Evolutionary conservation across 805 yeast genomes (phyloP).

Genomic region (Candida quercuum): DNA sequence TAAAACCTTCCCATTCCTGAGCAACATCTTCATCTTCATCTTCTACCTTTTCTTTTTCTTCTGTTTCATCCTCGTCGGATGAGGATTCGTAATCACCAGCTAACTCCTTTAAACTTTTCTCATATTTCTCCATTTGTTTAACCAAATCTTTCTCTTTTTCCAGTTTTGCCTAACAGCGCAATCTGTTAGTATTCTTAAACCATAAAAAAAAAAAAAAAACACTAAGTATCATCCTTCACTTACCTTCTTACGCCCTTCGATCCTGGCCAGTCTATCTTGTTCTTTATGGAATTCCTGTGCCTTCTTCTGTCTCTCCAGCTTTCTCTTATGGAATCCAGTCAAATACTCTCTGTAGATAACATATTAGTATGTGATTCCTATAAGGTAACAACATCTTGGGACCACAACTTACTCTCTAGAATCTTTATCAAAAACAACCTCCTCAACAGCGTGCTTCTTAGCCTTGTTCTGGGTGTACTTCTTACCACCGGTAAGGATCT

Average conservation of each 20-base stretch:
- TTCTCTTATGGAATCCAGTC: slow-evolving; percentile 95
- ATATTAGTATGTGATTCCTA: not conserved
- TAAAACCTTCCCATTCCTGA: slow-evolving; percentile 37
- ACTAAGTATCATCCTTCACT: too few species aligned
- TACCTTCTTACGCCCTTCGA: slow-evolving; percentile 66
- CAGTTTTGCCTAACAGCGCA: slow-evolving; percentile 42
- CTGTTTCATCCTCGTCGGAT: slow-evolving; percentile 16
- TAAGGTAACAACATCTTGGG: too few species aligned
- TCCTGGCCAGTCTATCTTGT: slow-evolving; percentile 62
- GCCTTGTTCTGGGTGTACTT: slow-evolving; percentile 66
- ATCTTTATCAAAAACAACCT: slow-evolving; percentile 77
- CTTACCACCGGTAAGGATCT: slow-evolving; percentile 83
- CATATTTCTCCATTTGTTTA: slow-evolving; percentile 54
- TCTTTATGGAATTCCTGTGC: slow-evolving; percentile 76
- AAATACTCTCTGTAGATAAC: slow-evolving; percentile 51
- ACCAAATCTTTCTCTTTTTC: slow-evolving; percentile 65
- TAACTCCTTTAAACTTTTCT: slow-evolving; percentile 35
- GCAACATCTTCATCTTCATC: slow-evolving; percentile 9
- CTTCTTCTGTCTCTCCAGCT: slow-evolving; percentile 79
- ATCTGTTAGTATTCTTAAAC: not conserved
- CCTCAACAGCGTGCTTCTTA: slow-evolving; percentile 67
- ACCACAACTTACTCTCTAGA: slow-evolving; percentile 45
- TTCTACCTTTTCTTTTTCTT: slow-evolving; percentile 18
- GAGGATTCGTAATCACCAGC: slow-evolving; percentile 16
- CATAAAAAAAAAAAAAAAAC: too few species aligned